Evolutionary conservation across 1,139 yeast genomes (phyloP).

Genomic region (Yamadazyma dendronema): DNA sequence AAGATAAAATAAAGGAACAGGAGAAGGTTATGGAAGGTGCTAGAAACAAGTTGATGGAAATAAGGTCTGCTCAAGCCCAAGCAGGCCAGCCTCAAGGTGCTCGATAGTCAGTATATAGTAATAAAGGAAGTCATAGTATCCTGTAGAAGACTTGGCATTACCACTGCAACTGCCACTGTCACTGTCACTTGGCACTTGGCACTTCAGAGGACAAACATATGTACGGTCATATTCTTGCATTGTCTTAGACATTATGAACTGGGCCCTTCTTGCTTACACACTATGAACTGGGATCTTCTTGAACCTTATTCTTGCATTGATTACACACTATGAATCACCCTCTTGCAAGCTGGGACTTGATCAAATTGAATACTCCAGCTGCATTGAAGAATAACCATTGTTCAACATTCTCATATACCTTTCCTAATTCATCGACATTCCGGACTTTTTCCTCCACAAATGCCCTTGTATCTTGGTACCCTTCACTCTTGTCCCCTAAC

Average conservation of each 20-base stretch:
- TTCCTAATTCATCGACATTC: constrained; percentile 55
- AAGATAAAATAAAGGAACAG: constrained; percentile 50
- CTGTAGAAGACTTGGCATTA: too few relatives aligned
- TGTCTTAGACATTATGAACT: too few relatives aligned
- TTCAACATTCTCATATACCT: constrained; percentile 58
- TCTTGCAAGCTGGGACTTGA: constrained; percentile 66
- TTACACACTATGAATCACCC: too few relatives aligned
- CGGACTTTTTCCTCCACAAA: constrained; percentile 64
- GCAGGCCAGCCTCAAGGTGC: not conserved
- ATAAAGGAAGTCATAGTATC: too few relatives aligned
- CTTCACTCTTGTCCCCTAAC: constrained; percentile 70
- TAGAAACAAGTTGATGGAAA: constrained; percentile 47
- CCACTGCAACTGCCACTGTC: too few relatives aligned
- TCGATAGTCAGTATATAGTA: not conserved
- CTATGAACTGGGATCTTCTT: too few relatives aligned
- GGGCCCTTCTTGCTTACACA: too few relatives aligned
- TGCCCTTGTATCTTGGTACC: constrained; percentile 53
- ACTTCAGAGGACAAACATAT: too few relatives aligned
- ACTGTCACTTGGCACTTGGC: too few relatives aligned
- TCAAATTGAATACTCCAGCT: constrained; percentile 61
- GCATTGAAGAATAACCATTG: constrained; percentile 79
- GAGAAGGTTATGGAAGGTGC: constrained; percentile 51
- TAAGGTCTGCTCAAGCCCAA: constrained; percentile 22
- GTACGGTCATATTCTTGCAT: too few relatives aligned
- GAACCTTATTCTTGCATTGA: too few relatives aligned